These are phyloP conservation scores for Fusarium anguioides DNA, from an alignment of 2,329 filamentous ascomycete genomes.

Conservation along the genomic window DNA sequence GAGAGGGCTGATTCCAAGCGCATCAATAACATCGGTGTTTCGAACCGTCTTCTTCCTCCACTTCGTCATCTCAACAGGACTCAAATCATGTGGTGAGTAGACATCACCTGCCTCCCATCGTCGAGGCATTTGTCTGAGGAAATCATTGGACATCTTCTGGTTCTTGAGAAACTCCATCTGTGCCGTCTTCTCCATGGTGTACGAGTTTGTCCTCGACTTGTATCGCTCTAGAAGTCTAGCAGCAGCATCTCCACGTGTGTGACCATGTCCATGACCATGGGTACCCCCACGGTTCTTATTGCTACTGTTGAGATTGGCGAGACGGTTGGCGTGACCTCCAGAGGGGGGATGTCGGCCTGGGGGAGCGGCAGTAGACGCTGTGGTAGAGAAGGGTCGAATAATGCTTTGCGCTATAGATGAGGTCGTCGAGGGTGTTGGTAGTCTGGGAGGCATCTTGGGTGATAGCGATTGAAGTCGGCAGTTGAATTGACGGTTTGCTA, in stretches of 20 bases:
- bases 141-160: constrained; percentile 60
- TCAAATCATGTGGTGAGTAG: constrained; percentile 90
- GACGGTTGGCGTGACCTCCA: constrained; percentile 29
- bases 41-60: constrained; percentile 73
- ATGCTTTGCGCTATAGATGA: constrained; percentile 27
- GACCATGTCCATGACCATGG: background rate
- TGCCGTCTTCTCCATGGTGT: constrained; percentile 45
- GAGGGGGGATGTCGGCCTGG: constrained; percentile 27
- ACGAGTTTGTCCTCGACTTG: constrained; percentile 36
- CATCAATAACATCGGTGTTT: constrained; percentile 79
- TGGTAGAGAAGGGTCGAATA: constrained; percentile 48
- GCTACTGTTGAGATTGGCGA: constrained; percentile 41
- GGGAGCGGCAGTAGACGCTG: constrained; percentile 42
- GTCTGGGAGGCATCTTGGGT: constrained; percentile 55
- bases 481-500: constrained; percentile 3
- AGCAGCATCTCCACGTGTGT: constrained; percentile 45
- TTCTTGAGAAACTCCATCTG: constrained; percentile 54
- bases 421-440: constrained; percentile 46
- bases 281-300: background rate
- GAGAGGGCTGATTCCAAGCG: constrained; percentile 81
- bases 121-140: constrained; percentile 73
- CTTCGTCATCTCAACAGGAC: constrained; percentile 80
- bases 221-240: constrained; percentile 45
- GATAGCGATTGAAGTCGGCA: constrained; percentile 17
- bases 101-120: constrained; percentile 83